phyloP scores from a whole-genome alignment of 1,284 basidiomycete genomes.

The Cystobasidium pallidum region DNA sequence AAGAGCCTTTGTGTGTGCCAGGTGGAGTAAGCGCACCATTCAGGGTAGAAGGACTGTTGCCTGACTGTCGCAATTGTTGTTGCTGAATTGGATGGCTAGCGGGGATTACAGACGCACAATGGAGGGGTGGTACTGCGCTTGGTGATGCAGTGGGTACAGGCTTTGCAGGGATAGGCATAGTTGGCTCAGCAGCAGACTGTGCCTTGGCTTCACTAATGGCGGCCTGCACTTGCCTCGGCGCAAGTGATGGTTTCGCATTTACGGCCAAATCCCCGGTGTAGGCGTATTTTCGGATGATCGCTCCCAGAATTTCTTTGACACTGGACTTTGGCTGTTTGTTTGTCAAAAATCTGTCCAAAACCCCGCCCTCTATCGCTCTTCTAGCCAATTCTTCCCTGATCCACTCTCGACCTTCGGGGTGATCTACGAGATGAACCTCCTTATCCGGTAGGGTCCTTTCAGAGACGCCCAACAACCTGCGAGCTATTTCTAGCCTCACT shows the following conservation, averaged over 20 bases:
- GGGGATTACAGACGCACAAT: no score
- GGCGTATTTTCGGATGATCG: neutral
- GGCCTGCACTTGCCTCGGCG: no score
- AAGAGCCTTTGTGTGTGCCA: no score
- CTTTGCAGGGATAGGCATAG: neutral
- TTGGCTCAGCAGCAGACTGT: no score
- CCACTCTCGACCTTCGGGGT: neutral
- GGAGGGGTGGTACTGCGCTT: no score
- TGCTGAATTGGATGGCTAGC: no score
- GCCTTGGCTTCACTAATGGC: no score
- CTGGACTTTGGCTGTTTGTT: slow-evolving; percentile 17
- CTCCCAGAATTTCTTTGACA: neutral
- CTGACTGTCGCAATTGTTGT: no score
- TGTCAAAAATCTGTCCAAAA: neutral
- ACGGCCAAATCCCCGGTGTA: neutral
- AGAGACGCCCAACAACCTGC: neutral
- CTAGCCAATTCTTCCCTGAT: slow-evolving; percentile 19
- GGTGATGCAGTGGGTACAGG: neutral
- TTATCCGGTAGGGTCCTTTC: neutral
- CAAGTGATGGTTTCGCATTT: neutral
- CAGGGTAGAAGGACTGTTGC: no score
- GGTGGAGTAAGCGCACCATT: no score
- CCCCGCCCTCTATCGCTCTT: neutral
- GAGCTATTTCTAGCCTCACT: neutral
- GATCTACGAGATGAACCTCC: neutral